Evolutionary conservation across 1,139 yeast species (phyloP).

Genomic region (Candida pseudoviswanathii): DNA sequence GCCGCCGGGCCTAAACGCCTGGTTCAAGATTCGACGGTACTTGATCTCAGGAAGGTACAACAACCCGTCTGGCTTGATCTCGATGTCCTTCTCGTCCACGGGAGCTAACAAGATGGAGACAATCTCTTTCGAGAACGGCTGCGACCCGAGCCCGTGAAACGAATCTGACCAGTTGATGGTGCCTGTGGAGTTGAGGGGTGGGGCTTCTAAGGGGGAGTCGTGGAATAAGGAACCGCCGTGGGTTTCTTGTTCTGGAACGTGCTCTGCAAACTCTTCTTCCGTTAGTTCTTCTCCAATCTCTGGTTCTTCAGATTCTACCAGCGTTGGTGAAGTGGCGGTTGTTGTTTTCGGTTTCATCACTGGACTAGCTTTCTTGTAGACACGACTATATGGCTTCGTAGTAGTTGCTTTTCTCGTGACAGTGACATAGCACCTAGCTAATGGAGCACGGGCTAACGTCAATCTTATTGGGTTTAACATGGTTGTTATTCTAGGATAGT

Average conservation of each 20-base stretch:
- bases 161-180: conserved; percentile 69
- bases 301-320: not conserved
- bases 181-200: not conserved
- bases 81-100: conserved; percentile 70
- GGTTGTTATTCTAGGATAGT: not conserved
- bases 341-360: conserved; percentile 8
- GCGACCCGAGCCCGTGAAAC: conserved; percentile 79
- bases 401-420: not conserved
- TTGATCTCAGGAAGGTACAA: conserved; percentile 92
- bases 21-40: conserved; percentile 83
- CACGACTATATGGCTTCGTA: conserved; percentile 1
- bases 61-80: conserved; percentile 93
- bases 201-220: conserved; percentile 19
- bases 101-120: conserved; percentile 63
- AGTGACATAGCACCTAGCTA: not conserved
- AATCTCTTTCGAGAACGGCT: conserved; percentile 66
- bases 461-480: conserved; percentile 6
- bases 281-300: not conserved
- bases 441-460: not conserved
- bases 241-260: conserved; percentile 7
- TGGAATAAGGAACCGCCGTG: conserved; percentile 16
- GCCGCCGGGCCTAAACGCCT: conserved; percentile 97
- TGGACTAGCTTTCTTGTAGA: conserved; percentile 13
- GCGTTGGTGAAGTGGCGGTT: conserved; percentile 6
- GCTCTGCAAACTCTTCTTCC: not conserved